These are phyloP conservation scores for Alliaria petiolata DNA, from an alignment of 345 rosid species.

Conservation along the genomic window DNA sequence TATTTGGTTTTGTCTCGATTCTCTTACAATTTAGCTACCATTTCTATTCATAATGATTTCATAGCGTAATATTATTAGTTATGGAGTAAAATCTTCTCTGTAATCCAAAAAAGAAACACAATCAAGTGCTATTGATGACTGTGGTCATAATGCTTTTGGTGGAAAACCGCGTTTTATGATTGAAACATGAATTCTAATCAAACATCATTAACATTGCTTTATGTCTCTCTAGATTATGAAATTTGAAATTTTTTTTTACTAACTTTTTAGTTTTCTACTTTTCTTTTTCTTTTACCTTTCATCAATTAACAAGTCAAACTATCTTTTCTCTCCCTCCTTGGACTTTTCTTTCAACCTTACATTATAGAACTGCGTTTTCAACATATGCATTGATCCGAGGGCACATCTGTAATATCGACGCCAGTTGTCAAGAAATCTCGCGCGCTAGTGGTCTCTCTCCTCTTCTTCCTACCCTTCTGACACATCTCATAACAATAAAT, in stretches of 20 bases:
- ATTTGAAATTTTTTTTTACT: neutral
- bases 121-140: slow-evolving; percentile 13
- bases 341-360: neutral
- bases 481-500: neutral
- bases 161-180: slow-evolving; percentile 21
- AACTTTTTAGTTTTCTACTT: slow-evolving; percentile 3
- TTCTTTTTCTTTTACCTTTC: slow-evolving; percentile 9
- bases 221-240: slow-evolving; percentile 5
- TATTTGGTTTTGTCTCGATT: neutral
- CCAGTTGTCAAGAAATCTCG: neutral
- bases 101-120: slow-evolving; percentile 13
- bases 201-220: slow-evolving; percentile 21
- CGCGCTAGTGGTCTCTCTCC: neutral
- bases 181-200: slow-evolving; percentile 33
- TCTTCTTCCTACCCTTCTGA: neutral
- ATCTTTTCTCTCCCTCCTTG: slow-evolving; percentile 8
- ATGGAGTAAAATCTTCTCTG: neutral
- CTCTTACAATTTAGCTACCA: neutral
- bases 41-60: neutral
- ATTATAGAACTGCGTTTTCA: no score
- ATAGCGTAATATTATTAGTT: neutral
- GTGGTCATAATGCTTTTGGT: slow-evolving; percentile 20
- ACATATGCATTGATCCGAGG: neutral
- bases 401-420: neutral
- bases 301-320: slow-evolving; percentile 12